A percentile compares a stretch with the other conserved stretches of the same genome.
phyloP scores from a whole-genome alignment of 768 basidiomycete genomes.

The Mycena latifolia region DNA sequence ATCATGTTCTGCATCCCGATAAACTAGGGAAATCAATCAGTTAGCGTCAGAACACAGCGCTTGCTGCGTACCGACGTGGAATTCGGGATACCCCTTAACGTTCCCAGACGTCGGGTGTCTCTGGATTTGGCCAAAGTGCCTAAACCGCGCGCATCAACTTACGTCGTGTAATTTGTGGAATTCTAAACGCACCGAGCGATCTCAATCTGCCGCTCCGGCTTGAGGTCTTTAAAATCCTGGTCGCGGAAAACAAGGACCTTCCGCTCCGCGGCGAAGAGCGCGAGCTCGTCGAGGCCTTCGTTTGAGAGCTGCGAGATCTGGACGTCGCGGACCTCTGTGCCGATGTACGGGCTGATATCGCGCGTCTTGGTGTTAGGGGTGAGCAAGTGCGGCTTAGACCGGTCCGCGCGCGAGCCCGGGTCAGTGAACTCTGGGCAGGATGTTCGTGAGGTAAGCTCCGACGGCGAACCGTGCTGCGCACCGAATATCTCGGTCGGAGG shows the following conservation, averaged over 20 bases:
- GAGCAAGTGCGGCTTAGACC: slow-evolving; percentile 64
- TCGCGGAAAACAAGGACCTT: slow-evolving; percentile 69
- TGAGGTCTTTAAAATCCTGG: slow-evolving; percentile 73
- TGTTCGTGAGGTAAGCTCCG: background rate
- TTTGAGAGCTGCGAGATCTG: slow-evolving; percentile 65
- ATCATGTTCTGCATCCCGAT: slow-evolving; percentile 61
- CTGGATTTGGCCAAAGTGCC: slow-evolving; percentile 62
- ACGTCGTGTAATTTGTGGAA: background rate
- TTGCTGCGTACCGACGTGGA: slow-evolving; percentile 59
- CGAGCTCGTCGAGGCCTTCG: slow-evolving; percentile 67
- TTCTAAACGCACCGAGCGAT: slow-evolving; percentile 53
- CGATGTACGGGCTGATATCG: slow-evolving; percentile 64
- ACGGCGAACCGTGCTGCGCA: slow-evolving; percentile 35
- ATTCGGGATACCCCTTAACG: slow-evolving; percentile 67
- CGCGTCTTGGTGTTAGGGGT: slow-evolving; percentile 49
- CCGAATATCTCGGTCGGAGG: slow-evolving; percentile 62
- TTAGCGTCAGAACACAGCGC: background rate
- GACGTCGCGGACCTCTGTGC: slow-evolving; percentile 63
- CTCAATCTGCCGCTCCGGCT: slow-evolving; percentile 64
- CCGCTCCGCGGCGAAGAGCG: slow-evolving; percentile 63
- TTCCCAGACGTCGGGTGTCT: slow-evolving; percentile 63
- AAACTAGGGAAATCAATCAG: slow-evolving; percentile 48
- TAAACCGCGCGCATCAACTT: slow-evolving; percentile 19
- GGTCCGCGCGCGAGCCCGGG: slow-evolving; percentile 61
- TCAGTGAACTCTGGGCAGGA: slow-evolving; percentile 45